These are phyloP conservation scores for Hippophae rhamnoides DNA, from an alignment of 306 rosid genomes.

Conservation along the genomic window DNA sequence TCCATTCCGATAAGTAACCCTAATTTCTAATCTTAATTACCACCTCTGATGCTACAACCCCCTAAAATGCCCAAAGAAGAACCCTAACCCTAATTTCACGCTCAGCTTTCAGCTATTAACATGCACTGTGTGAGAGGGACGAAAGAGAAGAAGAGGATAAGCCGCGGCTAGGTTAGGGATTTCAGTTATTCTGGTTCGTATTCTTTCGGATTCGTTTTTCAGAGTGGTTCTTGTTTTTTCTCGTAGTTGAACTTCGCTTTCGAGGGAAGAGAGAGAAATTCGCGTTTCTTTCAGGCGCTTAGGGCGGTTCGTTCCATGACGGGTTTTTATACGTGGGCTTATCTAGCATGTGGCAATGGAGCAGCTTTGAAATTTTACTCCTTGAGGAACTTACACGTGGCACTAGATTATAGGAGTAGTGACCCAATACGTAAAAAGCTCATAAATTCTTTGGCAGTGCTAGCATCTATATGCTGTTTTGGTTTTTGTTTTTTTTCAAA, in stretches of 20 bases:
- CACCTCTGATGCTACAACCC: neutral
- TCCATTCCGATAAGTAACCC: conserved; percentile 58
- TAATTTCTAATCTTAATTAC: conserved; percentile 20
- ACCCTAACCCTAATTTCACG: conserved; percentile 28
- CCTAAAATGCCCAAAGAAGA: conserved; percentile 1
- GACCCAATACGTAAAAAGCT: neutral
- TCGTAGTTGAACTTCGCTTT: conserved; percentile 53
- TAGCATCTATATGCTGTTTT: no score
- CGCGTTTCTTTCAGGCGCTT: conserved; percentile 47
- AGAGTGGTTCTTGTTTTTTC: conserved; percentile 22
- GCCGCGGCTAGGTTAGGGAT: conserved; percentile 63
- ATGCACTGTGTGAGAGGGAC: conserved; percentile 5
- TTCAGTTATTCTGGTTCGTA: conserved; percentile 56
- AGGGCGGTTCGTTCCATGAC: conserved; percentile 25
- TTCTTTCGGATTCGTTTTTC: conserved; percentile 56
- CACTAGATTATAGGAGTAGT: neutral
- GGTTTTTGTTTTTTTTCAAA: no score
- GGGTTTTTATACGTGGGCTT: conserved; percentile 35
- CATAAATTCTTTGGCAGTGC: neutral
- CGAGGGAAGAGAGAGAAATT: conserved; percentile 23
- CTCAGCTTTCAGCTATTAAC: conserved; percentile 10
- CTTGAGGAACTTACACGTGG: neutral
- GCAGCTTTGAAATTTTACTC: conserved; percentile 6
- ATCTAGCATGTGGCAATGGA: conserved; percentile 17
- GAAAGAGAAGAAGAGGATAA: conserved; percentile 31